Evolutionary conservation across 768 basidiomycete genomes (phyloP).

Genomic region (Amanita rubescens): DNA sequence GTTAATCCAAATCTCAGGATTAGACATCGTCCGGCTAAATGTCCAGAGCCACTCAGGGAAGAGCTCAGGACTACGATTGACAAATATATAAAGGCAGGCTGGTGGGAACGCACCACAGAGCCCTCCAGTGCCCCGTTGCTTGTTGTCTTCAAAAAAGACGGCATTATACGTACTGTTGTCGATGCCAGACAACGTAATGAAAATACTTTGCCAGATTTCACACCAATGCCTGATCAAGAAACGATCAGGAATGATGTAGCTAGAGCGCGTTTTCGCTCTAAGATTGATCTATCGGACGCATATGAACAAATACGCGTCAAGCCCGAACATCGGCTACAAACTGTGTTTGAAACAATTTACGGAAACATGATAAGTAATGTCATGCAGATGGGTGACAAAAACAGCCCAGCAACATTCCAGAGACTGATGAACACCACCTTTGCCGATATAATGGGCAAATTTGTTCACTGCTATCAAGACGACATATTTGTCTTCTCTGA

Average conservation of each 20-base stretch:
- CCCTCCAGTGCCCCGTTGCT: neutral
- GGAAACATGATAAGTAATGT: no score
- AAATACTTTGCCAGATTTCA: neutral
- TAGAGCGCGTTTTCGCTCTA: no score
- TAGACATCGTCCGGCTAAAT: neutral
- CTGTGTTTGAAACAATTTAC: no score
- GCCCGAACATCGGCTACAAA: no score
- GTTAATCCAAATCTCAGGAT: neutral
- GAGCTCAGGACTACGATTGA: neutral
- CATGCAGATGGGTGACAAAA: slow-evolving; percentile 42
- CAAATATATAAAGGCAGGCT: neutral
- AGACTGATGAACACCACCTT: slow-evolving; percentile 34
- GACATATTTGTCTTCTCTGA: no score
- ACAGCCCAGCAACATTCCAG: slow-evolving; percentile 40
- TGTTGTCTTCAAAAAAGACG: no score
- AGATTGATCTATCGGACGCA: no score
- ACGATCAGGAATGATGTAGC: no score
- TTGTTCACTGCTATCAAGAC: no score
- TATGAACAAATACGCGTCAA: no score
- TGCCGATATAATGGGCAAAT: slow-evolving; percentile 23
- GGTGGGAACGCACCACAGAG: neutral
- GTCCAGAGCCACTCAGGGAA: neutral
- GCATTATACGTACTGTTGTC: slow-evolving; percentile 24
- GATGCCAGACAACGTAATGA: neutral
- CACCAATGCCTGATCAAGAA: slow-evolving; percentile 1